Evolutionary conservation across 2,329 filamentous ascomycete genomes (phyloP), one percentile per base, ranked within the genome.

Genomic region (Ophiostoma angusticollis): DNA sequence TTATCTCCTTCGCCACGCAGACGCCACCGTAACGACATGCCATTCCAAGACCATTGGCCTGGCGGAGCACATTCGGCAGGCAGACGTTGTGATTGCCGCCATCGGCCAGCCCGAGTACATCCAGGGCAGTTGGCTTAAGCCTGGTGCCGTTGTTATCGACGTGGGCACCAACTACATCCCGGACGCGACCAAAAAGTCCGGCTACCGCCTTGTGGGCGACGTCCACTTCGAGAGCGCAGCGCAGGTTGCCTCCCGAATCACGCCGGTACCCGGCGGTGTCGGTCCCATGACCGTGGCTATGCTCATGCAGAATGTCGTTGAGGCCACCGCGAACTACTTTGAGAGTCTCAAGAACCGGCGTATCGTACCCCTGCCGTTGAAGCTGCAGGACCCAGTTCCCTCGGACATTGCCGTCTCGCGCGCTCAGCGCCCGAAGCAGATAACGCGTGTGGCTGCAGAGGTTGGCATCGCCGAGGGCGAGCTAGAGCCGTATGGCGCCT

Each of bases 261-360:
- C 91, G 3, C 91, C 91, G 1, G 91, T 98, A 2, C 91, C 91
- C 2, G 91, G 91, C 41, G 91, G 91, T 59, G 91, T 98, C 43
- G 91, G 91, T 0, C 91, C 91, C 36, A 98, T 98, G 91, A 98
- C 91, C 3, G 87, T 98, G 47, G 91, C 91, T 44, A 98, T 98
- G 91, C 70, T 98, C 34, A 67, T 98, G 52, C 84, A 93, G 60
- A 98, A 98, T 55, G 87, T 96, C 8, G 81, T 96, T 40, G 81
- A 89, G 50, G 80, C 89, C 24, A 81, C 91, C 25, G 80, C 78
- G 35, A 65, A 73, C 41, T 87, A 84, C 54, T 91, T 91, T 47
- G 84, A 91, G 47, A 74, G 74, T 45, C 81, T 93, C 58, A 93
- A 84, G 63, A 68, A 79, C 46, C 75, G 91, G 43, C 78, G 74